Base-by-base conservation (phyloP, 2,329 filamentous ascomycete genomes). In the Pseudogymnoascus sp. region DNA sequence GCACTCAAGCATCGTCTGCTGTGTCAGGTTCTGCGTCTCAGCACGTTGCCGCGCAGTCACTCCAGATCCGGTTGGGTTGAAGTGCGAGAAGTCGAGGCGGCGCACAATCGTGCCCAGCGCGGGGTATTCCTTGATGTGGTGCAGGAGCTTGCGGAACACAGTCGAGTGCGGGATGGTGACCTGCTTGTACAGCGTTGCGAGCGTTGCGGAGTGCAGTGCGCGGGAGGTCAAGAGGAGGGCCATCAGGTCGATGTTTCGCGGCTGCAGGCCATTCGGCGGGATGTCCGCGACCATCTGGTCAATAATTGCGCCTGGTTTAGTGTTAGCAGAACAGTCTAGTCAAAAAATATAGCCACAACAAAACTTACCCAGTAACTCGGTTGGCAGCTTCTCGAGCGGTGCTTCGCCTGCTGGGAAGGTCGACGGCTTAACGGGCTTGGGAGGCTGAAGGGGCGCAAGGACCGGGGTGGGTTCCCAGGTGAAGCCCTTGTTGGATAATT, bases 141-240 rank as follows among this genome's bases (percentile, higher is more conserved):
- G 79, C 58, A 92, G 81, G 68, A 92, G 90, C 75, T 93, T 93
- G 71, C 86, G 86, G 76, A 92, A 94, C 72, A 92, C 90, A 64
- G 86, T 80, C 27, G 90, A 93, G 78, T 92, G 89, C 5, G 90
- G 89, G 67, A 93, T 88, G 45, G 88, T 91, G 73, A 93, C 88
- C 72, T 89, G 85, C 67, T 84, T 82, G 76, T 93, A 93, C 58
- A 94, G 81, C 5, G 89, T 88, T 67, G 84, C 82, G 35, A 92
- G 77, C 3, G 89, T 92, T 18, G 87, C 87, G 27, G 82, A 82
- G 71, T 93, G 87, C 64, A 93, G 78, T 31, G 84, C 83, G 71
- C 83, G 85, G n/a, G 88, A 93, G n/a, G 88, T 85, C 65, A 91
- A 76, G 37, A 93, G 79, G 65, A 91, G 82, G 15, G 88, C 84